Evolutionary conservation across 2,329 filamentous ascomycete species (phyloP), one percentile per base, ranked within the genome.

Genomic region (Dactylellina sp.): DNA sequence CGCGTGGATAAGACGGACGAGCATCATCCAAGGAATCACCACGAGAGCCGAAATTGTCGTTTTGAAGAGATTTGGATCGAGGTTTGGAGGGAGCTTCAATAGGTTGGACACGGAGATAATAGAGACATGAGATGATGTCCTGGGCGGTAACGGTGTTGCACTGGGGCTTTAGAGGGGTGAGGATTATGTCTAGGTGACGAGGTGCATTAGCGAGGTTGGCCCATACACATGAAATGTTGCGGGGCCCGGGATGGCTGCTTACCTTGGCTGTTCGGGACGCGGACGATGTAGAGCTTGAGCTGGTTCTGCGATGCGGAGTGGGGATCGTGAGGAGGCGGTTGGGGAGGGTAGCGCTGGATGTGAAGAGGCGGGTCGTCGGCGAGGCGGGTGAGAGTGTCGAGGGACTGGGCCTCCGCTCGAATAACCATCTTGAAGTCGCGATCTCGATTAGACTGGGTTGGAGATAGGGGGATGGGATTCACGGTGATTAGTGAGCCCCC

Each of bases 221-320:
- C 11, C 18, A 47, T 2, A 37, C 39, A 42, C 40, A 12, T 49
- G 42, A 47, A 35, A 20, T n/a, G 20, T n/a, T 20, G n/a, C 28
- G 7, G 25, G 49, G n/a, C n/a, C n/a, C n/a, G 7, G 16, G 7
- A 42, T 55, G 50, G 1, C 16, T 39, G 18, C 83, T 76, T 84
- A 93, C 92, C 92, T 89, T 89, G 88, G 76, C 91, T 96, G 20
- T 94, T 94, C 0, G 95, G 95, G 0, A 99, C 94, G 77, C 94
- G 86, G 37, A 94, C 92, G 77, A 99, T 96, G 82, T 99, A 99
- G 42, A 99, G 86, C 1, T 89, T 88, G 56, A 98, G 81, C 75
- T 89, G 86, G 75, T 84, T 86, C 78, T 86, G 83, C 1, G 88
- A 87, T 3, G 91, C 90, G 1, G 53, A 39, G 52, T 72, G 53